Evolutionary conservation across 2,329 filamentous ascomycete species (phyloP), one percentile per base, ranked within the genome.

Genomic region (Akanthomyces lecanii): DNA sequence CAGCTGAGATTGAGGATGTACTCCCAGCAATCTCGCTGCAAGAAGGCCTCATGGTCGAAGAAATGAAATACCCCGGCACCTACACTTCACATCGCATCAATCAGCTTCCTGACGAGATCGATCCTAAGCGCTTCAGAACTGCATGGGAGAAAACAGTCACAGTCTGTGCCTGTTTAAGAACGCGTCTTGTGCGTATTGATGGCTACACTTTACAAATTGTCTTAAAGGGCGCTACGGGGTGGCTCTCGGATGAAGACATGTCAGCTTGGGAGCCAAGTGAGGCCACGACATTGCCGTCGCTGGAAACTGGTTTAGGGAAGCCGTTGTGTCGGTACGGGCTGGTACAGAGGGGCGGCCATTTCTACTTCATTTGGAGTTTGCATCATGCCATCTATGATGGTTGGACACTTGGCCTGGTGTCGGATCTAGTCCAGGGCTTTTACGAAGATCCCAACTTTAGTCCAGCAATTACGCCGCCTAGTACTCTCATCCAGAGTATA

Each of bases 11-110:
- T 18, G 65, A 73, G 30, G 73, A 79, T 54, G 66, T 73, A 3
- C 77, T 75, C 54, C 77, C 76, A 8, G 75, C 73, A 65, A 74
- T 74, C 7, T 68, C 72, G 4, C 68, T 78, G 2, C 77, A 79
- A 54, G 74, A 76, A 64, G 75, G 74, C 7, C 70, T 79, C 2
- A 69, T 79, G 54, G 69, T 67, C 7, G 65, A 70, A 28, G 66
- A 67, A 8, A 65, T 66, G 3, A 70, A 69, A 25, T 65, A 67
- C 3, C 64, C 67, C 0, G 68, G 69, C 1, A 65, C 65, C 21
- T 70, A 70, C 54, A 58, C 66, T 10, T 57, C 64, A 4, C 56
- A 67, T 12, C 66, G 56, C 50, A 59, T 65, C 16, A 61, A 66
- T 44, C 36, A 62, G 11, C 11, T 70, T 1, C 58, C 65, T 0